Conservation (phyloP, 2,329 filamentous ascomycete genomes). For the Diplocarpon mali region DNA sequence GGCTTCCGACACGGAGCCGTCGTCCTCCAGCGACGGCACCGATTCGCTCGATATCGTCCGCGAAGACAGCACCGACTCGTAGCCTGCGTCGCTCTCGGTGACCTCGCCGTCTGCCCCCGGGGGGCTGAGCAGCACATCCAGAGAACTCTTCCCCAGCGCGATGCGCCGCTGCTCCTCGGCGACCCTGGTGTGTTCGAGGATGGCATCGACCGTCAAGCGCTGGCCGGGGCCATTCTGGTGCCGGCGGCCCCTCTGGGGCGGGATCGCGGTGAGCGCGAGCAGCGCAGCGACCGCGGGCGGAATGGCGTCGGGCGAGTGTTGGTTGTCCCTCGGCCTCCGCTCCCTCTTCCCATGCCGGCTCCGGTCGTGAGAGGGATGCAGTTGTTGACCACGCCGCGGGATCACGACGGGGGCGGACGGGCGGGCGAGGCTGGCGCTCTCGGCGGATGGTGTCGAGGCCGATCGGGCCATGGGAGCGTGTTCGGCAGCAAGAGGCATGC, state of each 20-base stretch:
- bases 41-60: conserved; percentile 50
- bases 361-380: conserved; percentile 14
- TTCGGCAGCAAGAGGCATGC: conserved; percentile 5
- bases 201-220: conserved; percentile 44
- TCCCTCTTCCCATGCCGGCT: conserved; percentile 15
- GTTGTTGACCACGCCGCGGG: conserved; percentile 18
- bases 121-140: conserved; percentile 48
- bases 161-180: conserved; percentile 43
- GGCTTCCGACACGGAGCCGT: conserved; percentile 34
- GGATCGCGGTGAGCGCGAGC: conserved; percentile 51
- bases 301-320: conserved; percentile 42
- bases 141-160: conserved; percentile 40
- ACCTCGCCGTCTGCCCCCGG: conserved; percentile 45
- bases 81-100: conserved; percentile 40
- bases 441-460: conserved; percentile 5
- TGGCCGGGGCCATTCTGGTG: conserved; percentile 15
- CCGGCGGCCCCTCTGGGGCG: conserved; percentile 30
- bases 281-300: conserved; percentile 50
- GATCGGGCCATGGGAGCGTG: conserved; percentile 3
- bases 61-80: conserved; percentile 41
- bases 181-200: conserved; percentile 41
- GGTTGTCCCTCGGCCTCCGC: conserved; percentile 29
- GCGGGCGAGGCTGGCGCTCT: conserved; percentile 15
- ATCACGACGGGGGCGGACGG: conserved; percentile 25
- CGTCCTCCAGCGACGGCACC: conserved; percentile 41